Percentiles rank a stretch among this genome's conserved stretches.
Evolutionary conservation across 495 filamentous ascomycete species (phyloP).

Genomic region (Penicillium waksmanii): DNA sequence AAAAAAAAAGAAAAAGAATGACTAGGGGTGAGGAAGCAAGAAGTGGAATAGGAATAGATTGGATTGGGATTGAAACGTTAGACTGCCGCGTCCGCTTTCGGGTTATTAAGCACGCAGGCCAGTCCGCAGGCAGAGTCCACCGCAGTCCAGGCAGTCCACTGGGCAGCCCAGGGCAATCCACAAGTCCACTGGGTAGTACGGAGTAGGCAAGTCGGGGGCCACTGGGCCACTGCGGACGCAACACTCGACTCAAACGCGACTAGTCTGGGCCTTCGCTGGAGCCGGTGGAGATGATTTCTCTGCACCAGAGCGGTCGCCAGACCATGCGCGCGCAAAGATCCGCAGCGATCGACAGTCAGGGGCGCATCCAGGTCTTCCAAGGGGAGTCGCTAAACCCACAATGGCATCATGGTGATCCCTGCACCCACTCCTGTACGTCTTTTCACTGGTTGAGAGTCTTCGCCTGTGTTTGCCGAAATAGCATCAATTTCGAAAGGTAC

Average conservation of each 20-base stretch:
- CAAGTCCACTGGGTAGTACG: no score
- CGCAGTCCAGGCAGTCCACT: background rate
- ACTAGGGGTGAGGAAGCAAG: conserved; percentile 43
- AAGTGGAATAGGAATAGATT: background rate
- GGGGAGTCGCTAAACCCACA: conserved; percentile 10
- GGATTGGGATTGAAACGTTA: conserved; percentile 1
- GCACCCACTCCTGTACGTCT: background rate
- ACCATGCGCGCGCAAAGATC: conserved; percentile 1
- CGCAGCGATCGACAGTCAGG: conserved; percentile 16
- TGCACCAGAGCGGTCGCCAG: background rate
- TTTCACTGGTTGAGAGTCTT: background rate
- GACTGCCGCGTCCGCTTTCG: conserved; percentile 25
- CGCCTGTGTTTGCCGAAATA: background rate
- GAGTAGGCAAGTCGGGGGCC: background rate
- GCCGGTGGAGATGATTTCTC: background rate
- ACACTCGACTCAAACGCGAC: background rate
- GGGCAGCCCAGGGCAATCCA: no score
- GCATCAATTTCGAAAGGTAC: background rate
- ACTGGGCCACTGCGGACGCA: background rate
- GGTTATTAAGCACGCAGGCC: conserved; percentile 25
- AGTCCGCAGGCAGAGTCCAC: conserved; percentile 5
- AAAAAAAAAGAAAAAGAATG: conserved; percentile 43
- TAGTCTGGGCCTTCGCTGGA: conserved; percentile 3
- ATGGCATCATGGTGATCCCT: conserved; percentile 13
- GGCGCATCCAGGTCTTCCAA: conserved; percentile 9